phyloP scores from a whole-genome alignment of 2,329 filamentous ascomycete species.

The Penicillium sp. region DNA sequence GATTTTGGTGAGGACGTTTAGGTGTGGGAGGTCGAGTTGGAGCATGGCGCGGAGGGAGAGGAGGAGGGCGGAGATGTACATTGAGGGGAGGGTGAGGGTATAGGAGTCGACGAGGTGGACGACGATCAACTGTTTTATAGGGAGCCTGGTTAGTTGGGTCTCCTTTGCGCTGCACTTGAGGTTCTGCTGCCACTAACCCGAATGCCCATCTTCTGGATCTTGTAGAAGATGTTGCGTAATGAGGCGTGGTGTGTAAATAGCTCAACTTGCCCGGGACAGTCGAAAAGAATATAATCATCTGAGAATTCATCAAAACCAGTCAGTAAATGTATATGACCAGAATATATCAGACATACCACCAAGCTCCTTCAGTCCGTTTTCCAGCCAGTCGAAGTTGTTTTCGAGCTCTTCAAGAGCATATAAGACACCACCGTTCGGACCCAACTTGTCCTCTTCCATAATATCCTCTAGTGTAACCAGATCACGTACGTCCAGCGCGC shows the following conservation, averaged over 20 bases:
- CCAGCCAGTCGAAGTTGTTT: constrained; percentile 89
- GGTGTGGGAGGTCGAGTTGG: constrained; percentile 92
- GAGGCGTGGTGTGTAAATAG: constrained; percentile 94
- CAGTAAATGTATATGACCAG: too few relatives aligned
- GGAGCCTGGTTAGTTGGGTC: constrained; percentile 3
- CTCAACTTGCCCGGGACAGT: constrained; percentile 96
- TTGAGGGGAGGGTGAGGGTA: constrained; percentile 85
- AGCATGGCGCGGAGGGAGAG: constrained; percentile 95
- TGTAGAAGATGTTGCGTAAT: constrained; percentile 86
- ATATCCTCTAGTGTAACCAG: constrained; percentile 90
- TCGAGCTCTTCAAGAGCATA: constrained; percentile 96
- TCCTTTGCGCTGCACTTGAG: neutral
- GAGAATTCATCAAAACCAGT: neutral
- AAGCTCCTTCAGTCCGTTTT: constrained; percentile 73
- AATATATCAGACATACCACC: constrained; percentile 49
- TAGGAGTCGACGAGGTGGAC: constrained; percentile 94
- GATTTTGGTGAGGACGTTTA: constrained; percentile 97
- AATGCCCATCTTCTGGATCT: constrained; percentile 85
- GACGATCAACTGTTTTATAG: constrained; percentile 70
- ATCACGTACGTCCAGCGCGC: constrained; percentile 84
- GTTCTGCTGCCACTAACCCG: constrained; percentile 61
- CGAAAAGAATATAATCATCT: constrained; percentile 92
- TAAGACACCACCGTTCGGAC: constrained; percentile 87
- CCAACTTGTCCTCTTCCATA: constrained; percentile 86
- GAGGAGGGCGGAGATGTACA: constrained; percentile 92